Evolutionary conservation across 2,329 filamentous ascomycete genomes (phyloP).

Genomic region (Calonectria fujianensis): DNA sequence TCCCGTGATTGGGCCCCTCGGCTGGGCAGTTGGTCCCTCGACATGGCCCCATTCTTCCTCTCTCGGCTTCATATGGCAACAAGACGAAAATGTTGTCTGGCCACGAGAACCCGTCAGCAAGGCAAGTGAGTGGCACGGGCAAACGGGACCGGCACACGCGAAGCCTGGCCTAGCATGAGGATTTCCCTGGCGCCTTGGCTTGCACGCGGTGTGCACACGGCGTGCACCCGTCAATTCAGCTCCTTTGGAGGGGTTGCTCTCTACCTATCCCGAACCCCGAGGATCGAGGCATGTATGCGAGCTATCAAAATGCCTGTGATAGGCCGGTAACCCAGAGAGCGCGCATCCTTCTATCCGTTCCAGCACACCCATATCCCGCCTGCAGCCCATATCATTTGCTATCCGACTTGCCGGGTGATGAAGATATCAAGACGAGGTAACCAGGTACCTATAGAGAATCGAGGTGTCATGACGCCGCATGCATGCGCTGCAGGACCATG

Average conservation of each 20-base stretch:
- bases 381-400: constrained; percentile 16
- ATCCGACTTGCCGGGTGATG: constrained; percentile 20
- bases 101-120: constrained; percentile 24
- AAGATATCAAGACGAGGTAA: neutral
- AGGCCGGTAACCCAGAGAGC: neutral
- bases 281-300: constrained; percentile 8
- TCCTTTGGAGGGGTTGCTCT: neutral
- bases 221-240: neutral
- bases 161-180: neutral
- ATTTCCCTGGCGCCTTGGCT: constrained; percentile 28
- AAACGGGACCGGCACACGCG: constrained; percentile 22
- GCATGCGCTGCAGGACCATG: constrained; percentile 35
- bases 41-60: constrained; percentile 30
- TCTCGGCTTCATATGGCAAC: constrained; percentile 23
- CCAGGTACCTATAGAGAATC: constrained; percentile 10
- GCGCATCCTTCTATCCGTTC: constrained; percentile 38
- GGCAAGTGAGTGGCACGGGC: constrained; percentile 29
- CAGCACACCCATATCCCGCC: constrained; percentile 14
- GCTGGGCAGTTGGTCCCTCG: constrained; percentile 1
- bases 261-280: constrained; percentile 30
- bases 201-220: neutral
- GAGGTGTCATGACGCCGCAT: constrained; percentile 31
- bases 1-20: constrained; percentile 35
- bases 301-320: constrained; percentile 13
- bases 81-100: constrained; percentile 12